Base-by-base conservation (phyloP, 2,329 filamentous ascomycete genomes). In the Dothideomycetes sp. region DNA sequence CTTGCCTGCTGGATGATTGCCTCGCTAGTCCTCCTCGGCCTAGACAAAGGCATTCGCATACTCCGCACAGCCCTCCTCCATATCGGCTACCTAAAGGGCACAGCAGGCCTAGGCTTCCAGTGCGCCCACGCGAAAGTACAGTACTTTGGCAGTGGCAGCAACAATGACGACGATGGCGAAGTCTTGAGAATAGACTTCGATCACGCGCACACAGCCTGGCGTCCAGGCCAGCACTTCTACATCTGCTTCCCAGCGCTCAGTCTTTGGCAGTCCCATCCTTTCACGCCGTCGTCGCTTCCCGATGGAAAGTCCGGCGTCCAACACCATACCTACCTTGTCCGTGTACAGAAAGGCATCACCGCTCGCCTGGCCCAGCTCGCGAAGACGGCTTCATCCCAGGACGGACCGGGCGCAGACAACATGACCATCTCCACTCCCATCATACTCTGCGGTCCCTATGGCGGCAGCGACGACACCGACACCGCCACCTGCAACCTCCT, bases 201-300 rank as follows among this genome's bases (percentile, higher is more conserved):
- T 1, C 75, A 81, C 46, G 59, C 66, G 2, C 76, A 81, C 37
- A 55, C 70, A 0, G 35, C 50, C 2, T 85, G 80, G 79, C 61
- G 65, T 10, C 62, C 81, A 10, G 80, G 81, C 8, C 76, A 84
- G 56, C 81, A 85, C 52, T 84, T 81, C 55, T 84, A 76, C 50
- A 63, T 84, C 12, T 80, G 72, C 54, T 84, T 85, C 49, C 65
- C 76, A 0, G 70, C 78, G 44, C 63, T 75, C 22, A 79, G 70
- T 49, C 69, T 84, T 49, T 84, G 79, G 77, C 79, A 85, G 56
- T 77, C 76, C 0, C 81, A 85, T 50, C 81, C 81, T 0, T 81
- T 84, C 52, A 84, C 79, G 0, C 75, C 77, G 0, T 62, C 77
- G 7, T 77, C 70, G 39, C 54, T 72, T 0, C 77, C 38, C 58